Percentiles rank a stretch among this genome's conserved stretches.
These are phyloP conservation scores for Solanum hybrid DNA, from an alignment of 305 asterid genomes.

Conservation along the genomic window DNA sequence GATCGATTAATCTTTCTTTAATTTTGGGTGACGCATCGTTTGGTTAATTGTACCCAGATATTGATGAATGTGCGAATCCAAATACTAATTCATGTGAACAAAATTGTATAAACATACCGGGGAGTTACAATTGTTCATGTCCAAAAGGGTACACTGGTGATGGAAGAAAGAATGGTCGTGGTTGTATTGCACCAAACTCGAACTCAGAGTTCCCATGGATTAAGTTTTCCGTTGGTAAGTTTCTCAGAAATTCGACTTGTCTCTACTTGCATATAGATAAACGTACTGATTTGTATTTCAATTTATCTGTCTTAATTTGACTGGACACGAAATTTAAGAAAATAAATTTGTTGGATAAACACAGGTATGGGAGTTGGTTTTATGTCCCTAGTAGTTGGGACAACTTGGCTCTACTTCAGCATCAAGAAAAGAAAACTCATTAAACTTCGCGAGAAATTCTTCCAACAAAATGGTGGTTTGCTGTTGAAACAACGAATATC, in stretches of 20 bases:
- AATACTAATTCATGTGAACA: slow-evolving; percentile 11
- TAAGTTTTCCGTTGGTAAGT: slow-evolving; percentile 41
- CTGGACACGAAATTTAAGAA: too few relatives aligned
- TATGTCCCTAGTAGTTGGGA: slow-evolving; percentile 33
- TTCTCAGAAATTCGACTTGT: neutral
- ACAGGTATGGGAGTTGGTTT: slow-evolving; percentile 43
- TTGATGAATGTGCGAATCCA: slow-evolving; percentile 36
- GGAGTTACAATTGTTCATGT: slow-evolving; percentile 20
- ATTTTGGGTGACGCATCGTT: neutral
- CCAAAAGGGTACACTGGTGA: slow-evolving; percentile 21
- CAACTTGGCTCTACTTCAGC: slow-evolving; percentile 45
- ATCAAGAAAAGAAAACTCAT: slow-evolving; percentile 39
- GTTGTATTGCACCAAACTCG: slow-evolving; percentile 11
- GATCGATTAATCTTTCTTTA: neutral
- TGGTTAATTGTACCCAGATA: slow-evolving; percentile 22
- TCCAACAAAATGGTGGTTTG: slow-evolving; percentile 67
- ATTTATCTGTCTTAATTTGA: neutral
- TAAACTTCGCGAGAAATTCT: slow-evolving; percentile 47
- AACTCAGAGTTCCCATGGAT: slow-evolving; percentile 16
- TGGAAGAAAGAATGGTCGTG: slow-evolving; percentile 17
- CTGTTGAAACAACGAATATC: slow-evolving; percentile 17
- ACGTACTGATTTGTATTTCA: neutral
- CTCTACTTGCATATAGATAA: neutral
- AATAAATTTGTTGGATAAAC: neutral
- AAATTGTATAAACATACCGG: slow-evolving; percentile 13